These are phyloP conservation scores for Lepraria neglecta DNA, from an alignment of 495 filamentous ascomycete species.

Conservation along the genomic window DNA sequence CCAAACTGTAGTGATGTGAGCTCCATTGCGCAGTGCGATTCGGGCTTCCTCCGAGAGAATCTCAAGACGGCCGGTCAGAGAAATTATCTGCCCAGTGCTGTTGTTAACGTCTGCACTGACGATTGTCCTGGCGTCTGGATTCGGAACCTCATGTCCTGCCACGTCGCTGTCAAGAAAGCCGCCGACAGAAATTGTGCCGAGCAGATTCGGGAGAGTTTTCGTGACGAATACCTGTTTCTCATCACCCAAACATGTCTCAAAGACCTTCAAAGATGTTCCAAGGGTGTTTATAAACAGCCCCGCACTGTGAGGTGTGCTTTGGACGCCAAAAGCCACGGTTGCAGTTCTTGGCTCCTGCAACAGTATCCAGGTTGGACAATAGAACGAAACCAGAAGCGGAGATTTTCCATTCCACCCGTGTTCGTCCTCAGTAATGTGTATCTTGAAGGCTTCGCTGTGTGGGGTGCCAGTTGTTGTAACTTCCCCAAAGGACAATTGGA, in stretches of 20 bases:
- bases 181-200: conserved; percentile 18
- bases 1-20: no score
- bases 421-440: conserved; percentile 29
- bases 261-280: conserved; percentile 24
- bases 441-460: conserved; percentile 27
- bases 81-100: no score
- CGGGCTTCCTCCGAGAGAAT: no score
- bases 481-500: conserved; percentile 35
- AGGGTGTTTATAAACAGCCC: conserved; percentile 18
- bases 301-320: conserved; percentile 14
- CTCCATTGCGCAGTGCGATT: no score
- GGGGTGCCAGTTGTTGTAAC: conserved; percentile 26
- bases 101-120: no score
- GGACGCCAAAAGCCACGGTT: conserved; percentile 27
- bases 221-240: conserved; percentile 34
- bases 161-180: background rate
- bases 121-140: no score
- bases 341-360: conserved; percentile 24
- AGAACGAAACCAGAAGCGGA: conserved; percentile 38
- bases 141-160: no score
- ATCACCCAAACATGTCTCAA: conserved; percentile 27
- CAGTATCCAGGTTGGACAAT: conserved; percentile 32
- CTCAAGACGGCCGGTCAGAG: no score
- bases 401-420: conserved; percentile 35
- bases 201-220: conserved; percentile 30